Evolutionary conservation across 2,329 filamentous ascomycete species (phyloP).

Genomic region (Fusarium cicatricum): DNA sequence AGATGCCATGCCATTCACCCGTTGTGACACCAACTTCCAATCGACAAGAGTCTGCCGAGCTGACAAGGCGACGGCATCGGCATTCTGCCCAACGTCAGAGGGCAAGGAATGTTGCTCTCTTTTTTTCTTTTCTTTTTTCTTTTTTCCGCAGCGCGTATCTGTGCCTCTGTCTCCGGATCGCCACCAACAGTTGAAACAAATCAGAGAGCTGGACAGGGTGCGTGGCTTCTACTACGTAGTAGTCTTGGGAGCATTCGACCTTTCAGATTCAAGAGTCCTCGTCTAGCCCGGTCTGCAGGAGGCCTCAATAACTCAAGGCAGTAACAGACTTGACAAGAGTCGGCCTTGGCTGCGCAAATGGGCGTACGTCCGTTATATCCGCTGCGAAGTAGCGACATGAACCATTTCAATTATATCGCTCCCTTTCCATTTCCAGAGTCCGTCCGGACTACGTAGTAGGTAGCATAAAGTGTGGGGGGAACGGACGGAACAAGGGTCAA

Average conservation of each 20-base stretch:
- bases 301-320: no score
- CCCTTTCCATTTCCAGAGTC: constrained; percentile 4
- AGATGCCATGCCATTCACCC: constrained; percentile 2
- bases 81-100: neutral
- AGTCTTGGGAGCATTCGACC: no score
- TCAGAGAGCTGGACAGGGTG: neutral
- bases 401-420: neutral
- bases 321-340: no score
- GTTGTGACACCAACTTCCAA: constrained; percentile 5
- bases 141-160: constrained; percentile 5
- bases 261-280: no score
- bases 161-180: neutral
- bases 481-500: neutral
- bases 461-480: constrained; percentile 10
- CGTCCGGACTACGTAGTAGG: constrained; percentile 5
- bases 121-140: no score
- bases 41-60: neutral
- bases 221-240: no score
- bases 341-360: no score
- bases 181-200: neutral
- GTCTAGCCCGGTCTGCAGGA: neutral
- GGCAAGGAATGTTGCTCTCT: neutral
- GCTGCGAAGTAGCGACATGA: neutral
- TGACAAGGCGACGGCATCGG: neutral
- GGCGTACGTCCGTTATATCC: neutral